phyloP scores from a whole-genome alignment of 1,284 basidiomycete genomes.

The Volvariella volvacea region DNA sequence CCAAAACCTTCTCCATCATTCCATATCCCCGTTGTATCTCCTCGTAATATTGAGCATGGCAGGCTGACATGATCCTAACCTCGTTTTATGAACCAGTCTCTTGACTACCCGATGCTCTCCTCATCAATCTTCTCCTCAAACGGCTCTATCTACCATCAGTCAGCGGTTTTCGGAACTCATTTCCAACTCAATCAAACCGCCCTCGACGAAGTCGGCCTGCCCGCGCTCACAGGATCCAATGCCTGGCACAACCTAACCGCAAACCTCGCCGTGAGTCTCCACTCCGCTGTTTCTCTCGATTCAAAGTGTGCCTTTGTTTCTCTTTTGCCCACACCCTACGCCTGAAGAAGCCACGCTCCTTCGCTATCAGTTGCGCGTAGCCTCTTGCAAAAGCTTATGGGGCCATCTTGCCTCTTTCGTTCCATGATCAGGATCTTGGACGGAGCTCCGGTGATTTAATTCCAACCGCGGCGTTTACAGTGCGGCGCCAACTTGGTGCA shows the following conservation, averaged over 20 bases:
- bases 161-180: slow-evolving; percentile 42
- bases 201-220: slow-evolving; percentile 45
- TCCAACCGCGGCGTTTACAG: too few species aligned
- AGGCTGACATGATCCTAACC: not conserved
- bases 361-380: not conserved
- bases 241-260: slow-evolving; percentile 48
- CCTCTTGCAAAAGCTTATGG: not conserved
- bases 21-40: too few species aligned
- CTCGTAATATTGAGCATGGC: too few species aligned
- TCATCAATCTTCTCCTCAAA: slow-evolving; percentile 53
- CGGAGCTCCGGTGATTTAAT: too few species aligned
- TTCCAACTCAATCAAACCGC: slow-evolving; percentile 51
- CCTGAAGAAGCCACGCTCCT: too few species aligned
- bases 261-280: slow-evolving; percentile 44
- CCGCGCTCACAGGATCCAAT: slow-evolving; percentile 46
- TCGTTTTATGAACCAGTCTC: slow-evolving; percentile 27
- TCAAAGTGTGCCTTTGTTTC: not conserved
- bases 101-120: slow-evolving; percentile 55
- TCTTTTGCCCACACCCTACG: not conserved
- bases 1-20: too few species aligned
- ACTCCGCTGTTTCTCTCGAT: not conserved
- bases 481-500: too few species aligned
- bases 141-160: slow-evolving; percentile 50
- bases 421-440: too few species aligned
- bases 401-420: not conserved